Evolutionary conservation across 768 basidiomycete genomes (phyloP), one percentile per base, ranked within the genome.

Genomic region (Jaapia argillacea): DNA sequence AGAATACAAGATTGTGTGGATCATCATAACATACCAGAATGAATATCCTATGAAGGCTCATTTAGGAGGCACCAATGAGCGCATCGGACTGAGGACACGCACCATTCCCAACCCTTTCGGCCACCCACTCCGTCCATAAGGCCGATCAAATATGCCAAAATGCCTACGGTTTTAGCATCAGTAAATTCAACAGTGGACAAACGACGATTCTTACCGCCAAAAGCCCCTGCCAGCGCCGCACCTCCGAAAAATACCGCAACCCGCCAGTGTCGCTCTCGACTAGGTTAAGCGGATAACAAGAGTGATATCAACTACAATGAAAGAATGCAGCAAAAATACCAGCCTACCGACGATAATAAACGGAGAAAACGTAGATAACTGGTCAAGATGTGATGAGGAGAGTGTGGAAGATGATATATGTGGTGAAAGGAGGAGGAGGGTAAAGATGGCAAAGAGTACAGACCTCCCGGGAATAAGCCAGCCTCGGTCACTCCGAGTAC

Each of bases 71-170:
- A 2, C 23, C 35, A n/a, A 16, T n/a, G 23, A 39, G n/a, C 23
- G 25, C 21, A 37, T 20, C 16, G 23, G 44, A 2, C 6, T 20
- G 21, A 21, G 18, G 20, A 18, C 13, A 27, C 18, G 1, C 48
- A 70, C 77, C 79, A 81, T 59, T 70, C 63, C 79, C 80, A 81
- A 18, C 77, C 76, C 33, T 57, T 66, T 39, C 68, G 67, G 14
- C 76, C 79, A n/a, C 74, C 76, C 3, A 77, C 57, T 13, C 76
- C 76, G 21, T 77, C 65, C 74, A 79, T 80, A 48, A 75, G 69
- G 10, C 73, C 75, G 39, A 81, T 73, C 1, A 54, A 66, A 49
- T 70, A 79, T 5, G 79, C 78, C 5, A 80, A 63, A 43, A 79
- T 70, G 24, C 77, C 75, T 72, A 47, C 21, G 40, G 40, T 13